Evolutionary conservation across 2,329 filamentous ascomycete genomes (phyloP).

Genomic region (Fusarium verrucosum): DNA sequence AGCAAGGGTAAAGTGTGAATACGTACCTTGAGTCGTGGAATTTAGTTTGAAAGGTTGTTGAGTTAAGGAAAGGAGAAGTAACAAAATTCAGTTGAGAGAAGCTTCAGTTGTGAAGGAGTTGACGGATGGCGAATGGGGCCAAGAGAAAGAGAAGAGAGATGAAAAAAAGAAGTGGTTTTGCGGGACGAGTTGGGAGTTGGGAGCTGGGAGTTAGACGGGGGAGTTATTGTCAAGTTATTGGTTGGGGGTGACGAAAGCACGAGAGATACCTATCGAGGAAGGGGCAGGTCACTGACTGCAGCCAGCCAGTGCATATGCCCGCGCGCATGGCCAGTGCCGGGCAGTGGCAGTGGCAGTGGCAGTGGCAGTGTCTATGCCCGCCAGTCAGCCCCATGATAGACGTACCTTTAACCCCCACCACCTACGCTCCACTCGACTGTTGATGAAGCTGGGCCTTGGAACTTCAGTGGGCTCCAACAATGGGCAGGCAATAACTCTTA

Average conservation of each 20-base stretch:
- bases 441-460: constrained; percentile 20
- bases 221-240: constrained; percentile 33
- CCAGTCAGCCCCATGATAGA: constrained; percentile 12
- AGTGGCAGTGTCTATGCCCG: neutral
- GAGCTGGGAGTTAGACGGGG: constrained; percentile 35
- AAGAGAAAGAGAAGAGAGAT: constrained; percentile 38
- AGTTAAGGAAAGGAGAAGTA: constrained; percentile 30
- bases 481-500: constrained; percentile 1
- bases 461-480: constrained; percentile 10
- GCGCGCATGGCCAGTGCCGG: neutral
- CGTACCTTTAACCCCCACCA: constrained; percentile 7
- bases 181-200: constrained; percentile 33
- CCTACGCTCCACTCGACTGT: neutral
- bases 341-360: too few relatives aligned
- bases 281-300: constrained; percentile 21
- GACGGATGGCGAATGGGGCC: constrained; percentile 31
- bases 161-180: constrained; percentile 44
- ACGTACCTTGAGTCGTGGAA: constrained; percentile 39
- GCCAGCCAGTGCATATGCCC: too few relatives aligned
- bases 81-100: constrained; percentile 29
- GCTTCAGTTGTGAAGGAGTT: constrained; percentile 33
- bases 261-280: constrained; percentile 41
- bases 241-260: constrained; percentile 48
- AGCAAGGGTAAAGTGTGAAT: constrained; percentile 4
- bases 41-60: constrained; percentile 24